Base-by-base conservation (phyloP, 2,329 filamentous ascomycete genomes). In the Fusarium sp. region DNA sequence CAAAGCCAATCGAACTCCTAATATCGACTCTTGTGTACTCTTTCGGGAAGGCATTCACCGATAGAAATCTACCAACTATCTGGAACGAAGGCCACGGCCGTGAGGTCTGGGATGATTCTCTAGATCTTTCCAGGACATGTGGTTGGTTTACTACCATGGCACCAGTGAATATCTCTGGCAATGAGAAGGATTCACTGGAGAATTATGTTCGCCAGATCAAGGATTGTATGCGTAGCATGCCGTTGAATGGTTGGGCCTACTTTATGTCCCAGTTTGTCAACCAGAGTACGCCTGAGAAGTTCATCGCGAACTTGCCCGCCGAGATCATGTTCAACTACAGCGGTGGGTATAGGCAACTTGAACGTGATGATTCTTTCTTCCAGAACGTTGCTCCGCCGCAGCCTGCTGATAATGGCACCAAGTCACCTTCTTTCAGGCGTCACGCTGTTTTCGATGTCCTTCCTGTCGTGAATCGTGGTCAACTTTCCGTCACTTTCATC, bases 71-170 rank as follows among this genome's bases (percentile, higher is more conserved):
- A 5, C 56, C 49, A 5, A 54, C 43, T n/a, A 13, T 59, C 20
- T 11, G 53, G 7, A 54, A 48, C 22, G 56, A 59, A 54, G 43
- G 48, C 26, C 56, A 59, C 30, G 56, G 56, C 26, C 43, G 49
- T 3, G 56, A 45, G 14, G 41, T 17, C 8, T 59, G 43, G 56
- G 43, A 59, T 26, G 43, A 43, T 20, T 59, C 43, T 2, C n/a
- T 54, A 15, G 56, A 54, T 15, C n/a, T 59, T 4, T 59, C 56
- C 6, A 43, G 56, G 8, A 59, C 56, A 35, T 43, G 53, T n/a
- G 59, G 59, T 13, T 62, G 59, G 59, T 62, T 62, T n/a, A 62
- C 59, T 20, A 62, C 48, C 17, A 37, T 37, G 35, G n/a, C 17
- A n/a, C 35, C 35, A n/a, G 9, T 37, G 9, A 8, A 37, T 10